phyloP scores from a whole-genome alignment of 371 early-diverging fungal genomes.

The Gilbertella persicaria region DNA sequence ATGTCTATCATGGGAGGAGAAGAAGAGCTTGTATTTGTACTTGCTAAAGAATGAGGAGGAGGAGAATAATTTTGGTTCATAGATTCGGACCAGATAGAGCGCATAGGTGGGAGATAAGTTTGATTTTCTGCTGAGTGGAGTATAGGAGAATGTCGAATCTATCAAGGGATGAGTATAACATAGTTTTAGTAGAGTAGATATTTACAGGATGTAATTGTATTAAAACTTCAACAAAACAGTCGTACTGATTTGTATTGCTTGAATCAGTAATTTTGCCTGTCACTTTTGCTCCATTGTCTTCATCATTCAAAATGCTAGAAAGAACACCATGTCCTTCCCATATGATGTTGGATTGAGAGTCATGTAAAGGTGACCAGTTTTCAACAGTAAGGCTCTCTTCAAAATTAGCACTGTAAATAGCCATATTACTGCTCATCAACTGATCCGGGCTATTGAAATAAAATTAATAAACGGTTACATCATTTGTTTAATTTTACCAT shows the following conservation, averaged over 20 bases:
- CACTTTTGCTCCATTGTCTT: conserved; percentile 15
- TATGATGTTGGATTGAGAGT: conserved; percentile 27
- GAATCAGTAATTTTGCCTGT: conserved; percentile 22
- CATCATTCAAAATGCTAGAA: conserved; percentile 24
- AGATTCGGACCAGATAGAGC: conserved; percentile 15
- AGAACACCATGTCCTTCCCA: conserved; percentile 42
- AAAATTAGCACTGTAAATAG: conserved; percentile 42
- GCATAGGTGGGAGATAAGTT: conserved; percentile 20
- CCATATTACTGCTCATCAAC: conserved; percentile 32
- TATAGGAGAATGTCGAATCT: conserved; percentile 15
- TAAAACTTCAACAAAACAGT: conserved; percentile 30
- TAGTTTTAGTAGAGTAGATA: background rate
- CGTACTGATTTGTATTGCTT: conserved; percentile 6
- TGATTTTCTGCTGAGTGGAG: conserved; percentile 3
- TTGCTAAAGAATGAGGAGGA: background rate
- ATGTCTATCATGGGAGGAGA: conserved; percentile 1
- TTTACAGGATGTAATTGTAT: conserved; percentile 38
- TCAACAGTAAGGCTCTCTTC: conserved; percentile 33
- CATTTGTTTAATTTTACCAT: conserved; percentile 20
- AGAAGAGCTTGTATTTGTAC: background rate
- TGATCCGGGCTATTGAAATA: conserved; percentile 33
- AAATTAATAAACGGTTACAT: background rate
- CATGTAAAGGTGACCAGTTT: conserved; percentile 28
- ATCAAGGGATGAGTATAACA: too few relatives aligned
- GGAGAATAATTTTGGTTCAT: conserved; percentile 1